These are phyloP conservation scores for Cytospora mali DNA, from an alignment of 2,329 filamentous ascomycete species.

Conservation along the genomic window DNA sequence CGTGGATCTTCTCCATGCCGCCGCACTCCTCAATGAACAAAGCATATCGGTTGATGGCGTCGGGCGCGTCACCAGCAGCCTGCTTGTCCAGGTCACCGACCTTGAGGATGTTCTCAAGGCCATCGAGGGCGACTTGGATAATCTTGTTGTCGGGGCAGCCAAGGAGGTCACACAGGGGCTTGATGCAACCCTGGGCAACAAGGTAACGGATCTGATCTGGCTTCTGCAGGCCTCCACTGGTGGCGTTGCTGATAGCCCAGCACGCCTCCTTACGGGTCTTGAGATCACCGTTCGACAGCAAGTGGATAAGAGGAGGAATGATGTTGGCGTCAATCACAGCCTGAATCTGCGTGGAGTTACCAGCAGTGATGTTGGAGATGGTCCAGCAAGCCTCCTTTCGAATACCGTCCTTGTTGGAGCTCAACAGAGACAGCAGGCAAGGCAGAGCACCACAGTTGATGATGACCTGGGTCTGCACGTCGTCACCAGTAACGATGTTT, in stretches of 20 bases:
- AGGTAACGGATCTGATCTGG: constrained; percentile 97
- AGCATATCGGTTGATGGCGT: constrained; percentile 92
- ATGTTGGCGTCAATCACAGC: constrained; percentile 95
- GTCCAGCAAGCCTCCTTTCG: constrained; percentile 99
- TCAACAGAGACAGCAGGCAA: constrained; percentile 88
- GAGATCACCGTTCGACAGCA: constrained; percentile 94
- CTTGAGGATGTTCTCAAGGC: constrained; percentile 98
- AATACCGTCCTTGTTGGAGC: constrained; percentile 97
- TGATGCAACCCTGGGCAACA: constrained; percentile 92
- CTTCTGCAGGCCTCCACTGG: constrained; percentile 96
- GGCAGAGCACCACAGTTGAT: constrained; percentile 96
- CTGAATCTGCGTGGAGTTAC: constrained; percentile 97
- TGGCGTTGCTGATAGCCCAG: constrained; percentile 99
- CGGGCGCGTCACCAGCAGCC: constrained; percentile 70
- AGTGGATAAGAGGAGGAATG: constrained; percentile 92
- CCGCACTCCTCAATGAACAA: constrained; percentile 98
- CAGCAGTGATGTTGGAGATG: constrained; percentile 97
- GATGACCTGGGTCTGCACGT: constrained; percentile 98
- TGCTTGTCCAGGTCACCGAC: constrained; percentile 99
- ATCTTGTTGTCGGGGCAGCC: constrained; percentile 99
- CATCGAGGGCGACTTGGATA: constrained; percentile 96
- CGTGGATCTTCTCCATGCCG: constrained; percentile 99
- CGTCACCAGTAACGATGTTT: constrained; percentile 98
- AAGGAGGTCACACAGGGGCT: constrained; percentile 92
- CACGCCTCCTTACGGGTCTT: constrained; percentile 99